Evolutionary conservation across 2,329 filamentous ascomycete species (phyloP).

Genomic region (Xylaria sp.): DNA sequence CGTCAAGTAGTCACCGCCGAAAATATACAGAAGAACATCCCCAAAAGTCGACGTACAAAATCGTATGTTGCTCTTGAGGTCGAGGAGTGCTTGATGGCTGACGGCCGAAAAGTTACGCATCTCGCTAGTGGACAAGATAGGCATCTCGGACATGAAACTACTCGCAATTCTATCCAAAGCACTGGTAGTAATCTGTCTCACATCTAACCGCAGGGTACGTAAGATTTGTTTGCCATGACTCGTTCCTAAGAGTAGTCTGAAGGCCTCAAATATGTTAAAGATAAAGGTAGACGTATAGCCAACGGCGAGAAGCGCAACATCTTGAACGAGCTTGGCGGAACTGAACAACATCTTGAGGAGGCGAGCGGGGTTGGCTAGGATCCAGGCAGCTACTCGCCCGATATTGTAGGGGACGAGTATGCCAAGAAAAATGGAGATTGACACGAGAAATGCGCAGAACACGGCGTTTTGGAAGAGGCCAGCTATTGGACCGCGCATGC

Average conservation of each 20-base stretch:
- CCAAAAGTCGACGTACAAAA: constrained; percentile 54
- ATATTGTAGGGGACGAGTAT: constrained; percentile 93
- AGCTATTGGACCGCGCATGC: constrained; percentile 91
- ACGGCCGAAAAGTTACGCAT: constrained; percentile 80
- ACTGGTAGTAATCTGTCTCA: constrained; percentile 38
- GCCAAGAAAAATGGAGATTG: constrained; percentile 83
- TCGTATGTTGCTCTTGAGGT: constrained; percentile 65
- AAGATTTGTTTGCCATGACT: constrained; percentile 43
- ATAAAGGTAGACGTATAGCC: constrained; percentile 62
- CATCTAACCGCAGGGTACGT: constrained; percentile 40
- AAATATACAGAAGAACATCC: constrained; percentile 55
- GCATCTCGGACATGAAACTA: constrained; percentile 62
- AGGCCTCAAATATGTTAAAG: constrained; percentile 54
- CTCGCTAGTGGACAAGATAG: constrained; percentile 65
- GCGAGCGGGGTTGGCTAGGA: constrained; percentile 81
- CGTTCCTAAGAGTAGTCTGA: constrained; percentile 51
- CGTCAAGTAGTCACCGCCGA: constrained; percentile 55
- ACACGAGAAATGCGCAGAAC: constrained; percentile 91
- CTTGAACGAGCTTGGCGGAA: constrained; percentile 81
- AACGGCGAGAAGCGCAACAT: constrained; percentile 73
- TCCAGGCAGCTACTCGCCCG: constrained; percentile 83
- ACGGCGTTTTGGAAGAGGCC: constrained; percentile 94
- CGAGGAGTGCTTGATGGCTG: constrained; percentile 75
- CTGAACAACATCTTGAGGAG: constrained; percentile 78
- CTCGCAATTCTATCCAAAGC: constrained; percentile 58